Conservation (phyloP, 1,284 basidiomycete species). For the Ceratobasidium theobromae region DNA sequence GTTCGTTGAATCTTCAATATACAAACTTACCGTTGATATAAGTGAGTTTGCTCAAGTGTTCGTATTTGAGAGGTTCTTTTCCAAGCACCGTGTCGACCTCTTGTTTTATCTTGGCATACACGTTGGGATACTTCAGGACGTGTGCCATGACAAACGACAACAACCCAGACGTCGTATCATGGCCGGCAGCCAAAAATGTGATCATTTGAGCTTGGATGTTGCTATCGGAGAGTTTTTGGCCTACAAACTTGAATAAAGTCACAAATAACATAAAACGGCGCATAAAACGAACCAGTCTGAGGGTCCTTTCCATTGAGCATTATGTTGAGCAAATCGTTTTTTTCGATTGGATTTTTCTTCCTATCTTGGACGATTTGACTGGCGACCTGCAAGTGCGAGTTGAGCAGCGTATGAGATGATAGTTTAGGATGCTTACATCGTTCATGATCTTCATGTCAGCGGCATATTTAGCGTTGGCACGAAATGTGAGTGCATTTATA, state of each 20-base stretch:
- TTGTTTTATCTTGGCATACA: conserved; percentile 38
- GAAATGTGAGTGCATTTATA: conserved; percentile 30
- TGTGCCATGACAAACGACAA: conserved; percentile 37
- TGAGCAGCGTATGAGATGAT: conserved; percentile 11
- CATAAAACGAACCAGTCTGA: conserved; percentile 36
- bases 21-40: conserved; percentile 39
- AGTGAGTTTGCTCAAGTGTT: conserved; percentile 38
- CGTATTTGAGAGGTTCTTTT: conserved; percentile 33
- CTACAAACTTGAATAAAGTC: neutral
- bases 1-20: neutral
- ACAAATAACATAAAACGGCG: neutral
- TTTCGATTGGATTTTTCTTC: conserved; percentile 34
- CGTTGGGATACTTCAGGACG: conserved; percentile 39
- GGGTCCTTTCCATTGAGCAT: conserved; percentile 41
- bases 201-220: conserved; percentile 39
- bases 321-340: conserved; percentile 40
- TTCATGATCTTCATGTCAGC: conserved; percentile 35
- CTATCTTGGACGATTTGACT: conserved; percentile 23
- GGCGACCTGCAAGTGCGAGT: conserved; percentile 2
- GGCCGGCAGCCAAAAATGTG: conserved; percentile 43
- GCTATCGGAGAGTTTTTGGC: conserved; percentile 38
- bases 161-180: conserved; percentile 40
- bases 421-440: conserved; percentile 26
- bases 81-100: conserved; percentile 41
- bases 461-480: conserved; percentile 30